A percentile compares a stretch with the other conserved stretches of the same genome.
Conservation (phyloP, 139 green algal species). For the Chlamydomonas sp. region DNA sequence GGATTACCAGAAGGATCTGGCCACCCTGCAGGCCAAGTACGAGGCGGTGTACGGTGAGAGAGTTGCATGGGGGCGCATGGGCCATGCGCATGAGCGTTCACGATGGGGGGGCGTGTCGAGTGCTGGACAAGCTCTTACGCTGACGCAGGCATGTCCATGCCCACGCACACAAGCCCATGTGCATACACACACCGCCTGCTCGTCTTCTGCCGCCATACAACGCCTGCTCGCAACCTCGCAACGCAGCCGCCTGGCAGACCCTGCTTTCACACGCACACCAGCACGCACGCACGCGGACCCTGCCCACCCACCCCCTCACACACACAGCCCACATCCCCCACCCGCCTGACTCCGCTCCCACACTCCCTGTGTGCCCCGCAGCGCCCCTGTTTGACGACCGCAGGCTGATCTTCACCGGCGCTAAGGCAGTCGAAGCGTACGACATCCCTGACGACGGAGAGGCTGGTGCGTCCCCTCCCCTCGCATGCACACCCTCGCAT, state of each 20-base stretch:
- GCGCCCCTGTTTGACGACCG: slow-evolving; percentile 39
- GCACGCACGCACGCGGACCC: no score
- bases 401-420: slow-evolving; percentile 20
- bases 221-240: no score
- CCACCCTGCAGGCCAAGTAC: slow-evolving; percentile 45
- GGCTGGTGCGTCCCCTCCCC: slow-evolving; percentile 20
- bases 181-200: no score
- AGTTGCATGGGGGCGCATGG: no score
- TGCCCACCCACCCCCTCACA: not conserved
- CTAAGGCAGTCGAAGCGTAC: slow-evolving; percentile 28
- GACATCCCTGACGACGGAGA: slow-evolving; percentile 38
- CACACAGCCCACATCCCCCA: not conserved
- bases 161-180: no score
- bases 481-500: not conserved
- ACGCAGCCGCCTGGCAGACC: no score
- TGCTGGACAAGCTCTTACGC: no score
- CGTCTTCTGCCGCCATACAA: no score
- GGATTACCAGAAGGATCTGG: slow-evolving; percentile 38
- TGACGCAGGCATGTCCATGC: no score
- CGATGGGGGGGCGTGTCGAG: no score
- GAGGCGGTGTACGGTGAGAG: slow-evolving; percentile 35
- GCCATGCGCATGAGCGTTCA: no score
- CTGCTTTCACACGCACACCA: no score
- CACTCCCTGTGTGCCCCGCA: slow-evolving; percentile 27
- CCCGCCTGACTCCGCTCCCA: not conserved